A percentile compares a stretch with the other conserved stretches of the same genome.
These are phyloP conservation scores for Spergularia marina DNA, from an alignment of 148 eudicot species.

Conservation along the genomic window DNA sequence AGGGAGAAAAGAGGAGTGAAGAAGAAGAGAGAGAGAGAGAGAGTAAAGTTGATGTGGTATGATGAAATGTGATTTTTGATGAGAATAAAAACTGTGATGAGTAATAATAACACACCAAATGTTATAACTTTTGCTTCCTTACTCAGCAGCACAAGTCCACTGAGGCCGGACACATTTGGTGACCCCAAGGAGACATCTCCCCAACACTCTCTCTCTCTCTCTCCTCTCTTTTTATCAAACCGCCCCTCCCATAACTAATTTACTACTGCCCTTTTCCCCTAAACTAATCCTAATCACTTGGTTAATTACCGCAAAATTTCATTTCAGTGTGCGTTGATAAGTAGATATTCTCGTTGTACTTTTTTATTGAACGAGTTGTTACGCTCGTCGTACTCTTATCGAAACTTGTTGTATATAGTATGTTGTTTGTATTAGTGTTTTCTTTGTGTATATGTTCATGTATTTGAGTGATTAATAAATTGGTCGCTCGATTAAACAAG, in stretches of 20 bases:
- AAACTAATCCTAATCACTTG: background rate
- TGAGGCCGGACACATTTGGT: slow-evolving; percentile 41
- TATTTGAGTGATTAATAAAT: background rate
- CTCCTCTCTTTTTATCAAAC: slow-evolving; percentile 27
- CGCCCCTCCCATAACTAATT: too few relatives aligned
- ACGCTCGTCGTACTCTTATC: too few relatives aligned
- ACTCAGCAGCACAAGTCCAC: slow-evolving; percentile 55
- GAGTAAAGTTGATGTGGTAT: too few relatives aligned
- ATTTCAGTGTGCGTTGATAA: too few relatives aligned
- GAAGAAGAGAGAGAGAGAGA: slow-evolving; percentile 2
- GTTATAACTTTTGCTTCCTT: slow-evolving; percentile 45
- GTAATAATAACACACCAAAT: slow-evolving; percentile 10
- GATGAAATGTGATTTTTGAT: background rate
- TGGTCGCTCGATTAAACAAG: background rate
- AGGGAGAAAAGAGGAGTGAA: background rate
- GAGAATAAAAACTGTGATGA: background rate
- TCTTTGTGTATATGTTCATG: too few relatives aligned
- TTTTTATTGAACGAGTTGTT: too few relatives aligned
- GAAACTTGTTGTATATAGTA: too few relatives aligned
- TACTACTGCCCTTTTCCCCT: background rate
- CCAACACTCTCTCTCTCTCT: slow-evolving; percentile 22
- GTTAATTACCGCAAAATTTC: too few relatives aligned
- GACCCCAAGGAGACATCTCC: slow-evolving; percentile 39
- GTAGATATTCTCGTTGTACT: too few relatives aligned
- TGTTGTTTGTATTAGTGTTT: too few relatives aligned